Base-by-base conservation (phyloP, 2,329 filamentous ascomycete genomes). In the Neonectria punicea region DNA sequence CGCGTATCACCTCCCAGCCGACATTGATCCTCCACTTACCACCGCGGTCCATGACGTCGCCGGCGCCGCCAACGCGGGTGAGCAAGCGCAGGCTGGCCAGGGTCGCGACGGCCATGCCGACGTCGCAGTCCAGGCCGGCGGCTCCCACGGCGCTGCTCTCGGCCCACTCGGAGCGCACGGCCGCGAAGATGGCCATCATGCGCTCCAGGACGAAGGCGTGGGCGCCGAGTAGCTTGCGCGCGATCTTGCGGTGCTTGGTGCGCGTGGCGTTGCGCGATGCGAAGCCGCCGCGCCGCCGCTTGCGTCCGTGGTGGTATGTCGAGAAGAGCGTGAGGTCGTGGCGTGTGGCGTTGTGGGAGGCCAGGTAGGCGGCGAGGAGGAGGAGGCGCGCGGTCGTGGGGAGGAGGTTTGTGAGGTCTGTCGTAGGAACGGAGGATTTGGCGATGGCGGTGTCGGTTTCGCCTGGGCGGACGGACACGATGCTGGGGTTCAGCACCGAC, bases 11-110 rank as follows among this genome's bases (percentile, higher is more conserved):
- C 74, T 96, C 93, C 92, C 92, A 94, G 1, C 90, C 89, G 62
- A 93, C 89, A 70, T 92, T 93, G 10, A 94, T 90, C 73, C 91
- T 88, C 91, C 92, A 96, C 78, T 91, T 90, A 5, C 87, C 89
- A 0, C 88, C 88, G 1, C 88, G 82, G 75, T 95, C 92, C 73
- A 93, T 82, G 28, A 85, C 80, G 78, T 94, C 92, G 10, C 83
- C 81, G 28, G 83, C 79, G 16, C 84, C 85, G 16, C 89, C 90
- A 2, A 92, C 89, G 46, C 89, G 86, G 36, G 92, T 84, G 36
- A 96, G 78, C 71, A 96, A 75, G 46, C 91, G 80, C 75, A 96
- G 79, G 70, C 90, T 93, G 2, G 89, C 87, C 61, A 96, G 80
- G 20, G 92, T 95, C 4, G 92, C 90, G 53, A 96, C 85, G 44